A percentile compares a stretch with the other conserved stretches of the same genome.
Evolutionary conservation across 176 grass and related monocot genomes (phyloP).

Genomic region (Themeda triandra): DNA sequence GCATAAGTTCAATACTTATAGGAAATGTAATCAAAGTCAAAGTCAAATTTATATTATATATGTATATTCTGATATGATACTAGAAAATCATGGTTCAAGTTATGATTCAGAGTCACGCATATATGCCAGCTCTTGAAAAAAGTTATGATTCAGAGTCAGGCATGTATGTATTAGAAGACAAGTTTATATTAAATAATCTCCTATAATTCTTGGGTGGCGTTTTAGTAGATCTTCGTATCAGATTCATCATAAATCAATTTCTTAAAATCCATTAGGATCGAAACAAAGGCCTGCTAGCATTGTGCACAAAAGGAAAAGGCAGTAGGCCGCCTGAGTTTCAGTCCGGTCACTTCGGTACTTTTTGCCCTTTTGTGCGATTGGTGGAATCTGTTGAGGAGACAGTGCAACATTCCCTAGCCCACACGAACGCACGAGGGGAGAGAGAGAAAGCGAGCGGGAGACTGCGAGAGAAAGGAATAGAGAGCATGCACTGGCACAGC

Average conservation of each 20-base stretch:
- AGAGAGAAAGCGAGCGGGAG: too few relatives aligned
- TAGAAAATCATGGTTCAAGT: background rate
- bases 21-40: background rate
- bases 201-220: too few relatives aligned
- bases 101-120: background rate
- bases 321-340: background rate
- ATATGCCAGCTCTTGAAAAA: too few relatives aligned
- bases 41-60: background rate
- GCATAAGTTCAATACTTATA: background rate
- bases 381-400: background rate
- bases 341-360: background rate
- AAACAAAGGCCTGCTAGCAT: background rate
- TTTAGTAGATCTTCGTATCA: too few relatives aligned
- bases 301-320: background rate
- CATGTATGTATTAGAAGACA: too few relatives aligned
- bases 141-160: too few relatives aligned
- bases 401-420: background rate
- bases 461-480: background rate
- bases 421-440: background rate
- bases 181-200: too few relatives aligned
- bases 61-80: background rate
- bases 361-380: background rate
- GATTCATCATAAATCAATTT: too few relatives aligned
- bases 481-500: background rate
- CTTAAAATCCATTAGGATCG: background rate